These are phyloP conservation scores for Conoideocrella luteorostrata DNA, from an alignment of 2,329 filamentous ascomycete species.

Conservation along the genomic window DNA sequence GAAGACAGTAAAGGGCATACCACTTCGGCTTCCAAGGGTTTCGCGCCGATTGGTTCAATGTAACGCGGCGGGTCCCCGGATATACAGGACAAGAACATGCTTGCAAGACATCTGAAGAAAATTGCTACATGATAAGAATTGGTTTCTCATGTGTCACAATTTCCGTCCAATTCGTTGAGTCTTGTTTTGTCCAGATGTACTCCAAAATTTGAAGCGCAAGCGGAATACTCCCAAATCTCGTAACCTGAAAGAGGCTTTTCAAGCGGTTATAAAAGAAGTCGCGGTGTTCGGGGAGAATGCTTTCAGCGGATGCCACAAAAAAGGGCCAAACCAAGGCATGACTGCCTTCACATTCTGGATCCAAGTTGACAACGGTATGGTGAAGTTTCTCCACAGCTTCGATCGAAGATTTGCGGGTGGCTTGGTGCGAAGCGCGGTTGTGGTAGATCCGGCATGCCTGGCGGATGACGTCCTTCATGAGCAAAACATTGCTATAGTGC, in stretches of 20 bases:
- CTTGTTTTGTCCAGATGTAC: constrained; percentile 26
- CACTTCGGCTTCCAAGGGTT: constrained; percentile 24
- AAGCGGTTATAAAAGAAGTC: constrained; percentile 27
- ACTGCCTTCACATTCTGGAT: constrained; percentile 21
- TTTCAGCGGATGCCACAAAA: constrained; percentile 34
- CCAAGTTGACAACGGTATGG: constrained; percentile 20
- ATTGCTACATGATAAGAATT: constrained; percentile 21
- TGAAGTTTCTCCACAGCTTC: constrained; percentile 25
- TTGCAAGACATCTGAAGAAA: constrained; percentile 30
- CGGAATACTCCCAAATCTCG: constrained; percentile 31
- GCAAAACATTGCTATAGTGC: constrained; percentile 13
- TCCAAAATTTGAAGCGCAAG: constrained; percentile 26
- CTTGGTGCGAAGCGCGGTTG: constrained; percentile 12
- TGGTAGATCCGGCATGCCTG: constrained; percentile 22
- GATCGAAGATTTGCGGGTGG: constrained; percentile 15
- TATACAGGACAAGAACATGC: too few relatives aligned
- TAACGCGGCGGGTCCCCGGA: too few relatives aligned
- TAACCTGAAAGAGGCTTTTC: constrained; percentile 22
- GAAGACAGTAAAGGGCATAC: constrained; percentile 32
- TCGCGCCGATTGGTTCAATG: too few relatives aligned
- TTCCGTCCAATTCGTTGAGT: constrained; percentile 21
- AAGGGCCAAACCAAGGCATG: constrained; percentile 35
- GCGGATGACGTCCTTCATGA: constrained; percentile 18
- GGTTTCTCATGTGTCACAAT: constrained; percentile 20
- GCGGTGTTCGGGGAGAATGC: constrained; percentile 25